phyloP scores from a whole-genome alignment of 306 rosid genomes.

The Psophocarpus tetragonolobus region DNA sequence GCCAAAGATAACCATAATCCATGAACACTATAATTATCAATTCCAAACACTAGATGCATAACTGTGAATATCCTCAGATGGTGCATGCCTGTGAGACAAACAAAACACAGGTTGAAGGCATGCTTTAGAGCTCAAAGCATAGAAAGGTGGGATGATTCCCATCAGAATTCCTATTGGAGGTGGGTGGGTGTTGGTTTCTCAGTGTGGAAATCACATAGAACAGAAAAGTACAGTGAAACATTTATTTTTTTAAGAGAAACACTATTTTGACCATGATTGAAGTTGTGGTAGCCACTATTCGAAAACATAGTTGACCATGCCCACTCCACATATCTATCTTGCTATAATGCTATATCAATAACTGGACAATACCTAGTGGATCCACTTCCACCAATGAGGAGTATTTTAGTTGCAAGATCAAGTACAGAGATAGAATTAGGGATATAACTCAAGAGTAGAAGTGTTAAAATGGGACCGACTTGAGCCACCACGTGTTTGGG shows the following conservation, averaged over 20 bases:
- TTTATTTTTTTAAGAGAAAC: not conserved
- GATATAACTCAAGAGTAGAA: not conserved
- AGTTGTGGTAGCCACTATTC: not conserved
- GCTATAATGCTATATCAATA: not conserved
- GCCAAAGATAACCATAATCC: too few relatives aligned
- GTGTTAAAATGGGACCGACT: too few relatives aligned
- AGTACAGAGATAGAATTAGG: not conserved
- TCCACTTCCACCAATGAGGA: not conserved
- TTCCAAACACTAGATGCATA: not conserved
- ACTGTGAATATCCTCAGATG: not conserved
- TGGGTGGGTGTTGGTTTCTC: not conserved
- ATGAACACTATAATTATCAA: not conserved
- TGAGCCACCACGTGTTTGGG: too few relatives aligned
- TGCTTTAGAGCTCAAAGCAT: not conserved
- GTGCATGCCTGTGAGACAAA: not conserved
- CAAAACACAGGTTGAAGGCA: not conserved
- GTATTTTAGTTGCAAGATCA: not conserved
- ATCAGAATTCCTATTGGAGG: not conserved
- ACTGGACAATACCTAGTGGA: not conserved
- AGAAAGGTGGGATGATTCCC: too few relatives aligned
- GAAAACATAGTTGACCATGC: not conserved
- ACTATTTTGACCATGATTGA: not conserved
- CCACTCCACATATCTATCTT: not conserved
- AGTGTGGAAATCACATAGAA: not conserved
- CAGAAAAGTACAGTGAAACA: too few relatives aligned